Evolutionary conservation across 2,329 filamentous ascomycete genomes (phyloP).

Genomic region (Ophiocordyceps camponoti-leonardi): DNA sequence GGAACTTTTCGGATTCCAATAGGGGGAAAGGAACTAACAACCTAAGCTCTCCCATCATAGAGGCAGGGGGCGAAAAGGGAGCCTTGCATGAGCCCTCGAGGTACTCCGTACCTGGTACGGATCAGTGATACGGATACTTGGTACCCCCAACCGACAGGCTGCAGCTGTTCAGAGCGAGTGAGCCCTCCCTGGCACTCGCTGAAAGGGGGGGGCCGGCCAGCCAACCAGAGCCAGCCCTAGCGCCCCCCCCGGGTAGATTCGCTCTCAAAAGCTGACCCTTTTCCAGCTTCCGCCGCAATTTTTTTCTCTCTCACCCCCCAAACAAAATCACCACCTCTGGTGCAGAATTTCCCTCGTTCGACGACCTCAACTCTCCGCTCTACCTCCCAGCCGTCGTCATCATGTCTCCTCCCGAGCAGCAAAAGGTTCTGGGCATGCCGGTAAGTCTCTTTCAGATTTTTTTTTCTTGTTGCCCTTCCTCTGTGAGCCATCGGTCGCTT

Average conservation of each 20-base stretch:
- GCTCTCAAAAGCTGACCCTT: slow-evolving; percentile 30
- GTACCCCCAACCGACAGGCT: not conserved
- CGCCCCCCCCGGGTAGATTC: slow-evolving; percentile 32
- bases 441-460: slow-evolving; percentile 26
- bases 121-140: not conserved
- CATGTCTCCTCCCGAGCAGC: slow-evolving; percentile 37
- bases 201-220: not conserved
- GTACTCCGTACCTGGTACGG: not conserved
- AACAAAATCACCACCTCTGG: slow-evolving; percentile 25
- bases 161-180: not conserved
- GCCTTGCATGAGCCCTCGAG: no score
- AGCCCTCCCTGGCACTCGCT: not conserved
- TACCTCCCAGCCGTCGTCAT: slow-evolving; percentile 27
- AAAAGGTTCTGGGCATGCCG: slow-evolving; percentile 49
- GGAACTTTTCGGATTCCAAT: not conserved
- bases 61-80: not conserved
- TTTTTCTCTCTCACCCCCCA: slow-evolving; percentile 25
- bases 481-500: slow-evolving; percentile 5
- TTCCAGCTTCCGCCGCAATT: slow-evolving; percentile 29
- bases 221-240: slow-evolving; percentile 9
- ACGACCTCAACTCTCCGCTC: slow-evolving; percentile 40
- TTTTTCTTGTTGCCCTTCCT: slow-evolving; percentile 5
- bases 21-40: not conserved
- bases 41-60: not conserved
- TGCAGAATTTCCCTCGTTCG: slow-evolving; percentile 27